Evolutionary conservation across 306 rosid species (phyloP).

Genomic region (Lagenaria siceraria): DNA sequence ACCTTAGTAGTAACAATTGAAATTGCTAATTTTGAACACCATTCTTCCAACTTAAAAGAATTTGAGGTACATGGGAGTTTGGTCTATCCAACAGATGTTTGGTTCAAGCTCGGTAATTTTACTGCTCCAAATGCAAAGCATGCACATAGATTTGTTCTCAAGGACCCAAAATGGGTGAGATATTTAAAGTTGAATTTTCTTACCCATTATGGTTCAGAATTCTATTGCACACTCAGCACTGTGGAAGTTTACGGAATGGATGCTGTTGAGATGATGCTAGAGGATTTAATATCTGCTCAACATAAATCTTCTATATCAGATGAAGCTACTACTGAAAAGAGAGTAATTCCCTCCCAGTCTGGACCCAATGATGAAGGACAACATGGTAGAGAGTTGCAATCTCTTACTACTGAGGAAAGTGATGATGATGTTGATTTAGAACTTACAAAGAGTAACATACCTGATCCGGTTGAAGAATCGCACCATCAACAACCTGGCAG

Average conservation of each 20-base stretch:
- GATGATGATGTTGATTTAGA: conserved; percentile 34
- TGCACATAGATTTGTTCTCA: conserved; percentile 56
- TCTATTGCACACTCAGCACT: conserved; percentile 79
- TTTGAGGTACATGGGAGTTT: conserved; percentile 76
- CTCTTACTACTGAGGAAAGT: conserved; percentile 25
- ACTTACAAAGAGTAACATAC: conserved; percentile 26
- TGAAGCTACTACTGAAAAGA: conserved; percentile 41
- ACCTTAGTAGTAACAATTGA: conserved; percentile 75
- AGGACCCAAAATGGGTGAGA: conserved; percentile 95
- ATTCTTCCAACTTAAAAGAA: conserved; percentile 75
- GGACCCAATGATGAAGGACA: conserved; percentile 29
- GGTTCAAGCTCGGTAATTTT: conserved; percentile 73
- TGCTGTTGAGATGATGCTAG: conserved; percentile 95
- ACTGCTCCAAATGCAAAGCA: conserved; percentile 77
- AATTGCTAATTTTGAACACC: conserved; percentile 86
- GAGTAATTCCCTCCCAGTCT: conserved; percentile 21
- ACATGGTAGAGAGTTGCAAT: conserved; percentile 20
- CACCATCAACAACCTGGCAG: conserved; percentile 73
- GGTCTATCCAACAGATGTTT: conserved; percentile 76
- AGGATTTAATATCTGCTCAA: conserved; percentile 64
- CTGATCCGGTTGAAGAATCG: conserved; percentile 58
- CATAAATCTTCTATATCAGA: conserved; percentile 26
- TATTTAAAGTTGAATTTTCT: conserved; percentile 74
- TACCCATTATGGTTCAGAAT: conserved; percentile 80
- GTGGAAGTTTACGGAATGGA: conserved; percentile 85